Evolutionary conservation across 805 yeast species (phyloP), one percentile per base, ranked within the genome.

Genomic region (Pichia membranifaciens): DNA sequence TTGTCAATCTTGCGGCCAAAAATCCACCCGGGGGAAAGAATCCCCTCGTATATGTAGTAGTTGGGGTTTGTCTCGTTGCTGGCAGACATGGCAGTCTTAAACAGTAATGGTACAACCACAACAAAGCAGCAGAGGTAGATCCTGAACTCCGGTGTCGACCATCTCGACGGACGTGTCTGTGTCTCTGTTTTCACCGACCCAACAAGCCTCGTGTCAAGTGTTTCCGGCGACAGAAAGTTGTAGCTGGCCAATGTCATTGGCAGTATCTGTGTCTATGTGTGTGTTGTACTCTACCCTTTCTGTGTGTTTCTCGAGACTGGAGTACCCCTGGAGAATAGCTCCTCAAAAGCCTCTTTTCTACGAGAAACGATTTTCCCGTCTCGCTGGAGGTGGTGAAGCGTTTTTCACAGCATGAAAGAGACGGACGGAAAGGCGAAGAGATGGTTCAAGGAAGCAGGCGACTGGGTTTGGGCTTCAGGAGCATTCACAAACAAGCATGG

Each of bases 1-100:
- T 91, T 90, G 64, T 93, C 99, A 37, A 88, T 95, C 64, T 83
- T 84, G 22, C 96, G 69, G 8, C 96, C 96, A 60, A 84, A 78
- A 56, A 89, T 68, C 98, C 98, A 91, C 4, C 99, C 98, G 5
- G 79, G 71, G 25, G 83, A 73, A 44, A 91, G 69, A 34, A 82
- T 67, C 43, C 78, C 74, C 54, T 75, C 75, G 59, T 76, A 88
- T 43, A 70, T 69, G 17, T 75, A 73, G 60, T 83, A 91, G 59
- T 88, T 88, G 10, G 84, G 82, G 57, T 86, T 87, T 2, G 79
- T 69, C 53, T 81, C 83, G 57, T 80, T 81, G 31, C 90, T 82
- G 8, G 95, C 91, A 33, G 79, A 83, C 76, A 85, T 76, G 2
- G 93, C 96, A 0, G 93, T 81, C 55, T 78, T 78, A 59, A 82